Evolutionary conservation across 768 basidiomycete species (phyloP).

Genomic region (Lentinula boryana): DNA sequence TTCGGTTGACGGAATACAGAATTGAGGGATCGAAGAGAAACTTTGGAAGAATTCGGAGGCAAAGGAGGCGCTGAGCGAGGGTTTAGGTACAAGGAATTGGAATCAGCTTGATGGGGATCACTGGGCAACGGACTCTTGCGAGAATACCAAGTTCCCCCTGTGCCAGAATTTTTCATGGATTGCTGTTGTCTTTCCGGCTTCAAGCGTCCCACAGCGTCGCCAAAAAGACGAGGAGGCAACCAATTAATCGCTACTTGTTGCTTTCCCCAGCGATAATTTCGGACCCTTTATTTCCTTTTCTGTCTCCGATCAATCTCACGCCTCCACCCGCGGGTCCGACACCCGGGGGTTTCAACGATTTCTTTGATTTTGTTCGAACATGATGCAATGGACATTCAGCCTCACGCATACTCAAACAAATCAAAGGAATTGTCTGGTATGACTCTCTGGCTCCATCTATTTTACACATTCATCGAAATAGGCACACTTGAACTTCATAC

Average conservation of each 20-base stretch:
- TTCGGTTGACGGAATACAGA: constrained; percentile 47
- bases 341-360: background rate
- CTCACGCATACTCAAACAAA: no score
- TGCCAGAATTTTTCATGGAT: background rate
- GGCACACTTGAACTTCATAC: no score
- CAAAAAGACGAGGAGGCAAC: background rate
- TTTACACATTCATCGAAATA: no score
- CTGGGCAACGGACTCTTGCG: background rate
- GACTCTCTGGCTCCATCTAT: no score
- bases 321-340: background rate
- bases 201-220: background rate
- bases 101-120: constrained; percentile 6
- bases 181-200: background rate
- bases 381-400: no score
- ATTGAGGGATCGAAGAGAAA: constrained; percentile 34
- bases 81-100: constrained; percentile 20
- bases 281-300: background rate
- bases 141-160: constrained; percentile 3
- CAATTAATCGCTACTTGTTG: background rate
- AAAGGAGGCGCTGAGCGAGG: constrained; percentile 14
- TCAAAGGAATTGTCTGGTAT: no score
- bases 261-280: background rate
- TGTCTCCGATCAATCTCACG: background rate
- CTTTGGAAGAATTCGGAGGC: constrained; percentile 27
- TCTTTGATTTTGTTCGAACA: no score